Evolutionary conservation across 768 basidiomycete species (phyloP).

Genomic region (Leccinum disarticulatum): DNA sequence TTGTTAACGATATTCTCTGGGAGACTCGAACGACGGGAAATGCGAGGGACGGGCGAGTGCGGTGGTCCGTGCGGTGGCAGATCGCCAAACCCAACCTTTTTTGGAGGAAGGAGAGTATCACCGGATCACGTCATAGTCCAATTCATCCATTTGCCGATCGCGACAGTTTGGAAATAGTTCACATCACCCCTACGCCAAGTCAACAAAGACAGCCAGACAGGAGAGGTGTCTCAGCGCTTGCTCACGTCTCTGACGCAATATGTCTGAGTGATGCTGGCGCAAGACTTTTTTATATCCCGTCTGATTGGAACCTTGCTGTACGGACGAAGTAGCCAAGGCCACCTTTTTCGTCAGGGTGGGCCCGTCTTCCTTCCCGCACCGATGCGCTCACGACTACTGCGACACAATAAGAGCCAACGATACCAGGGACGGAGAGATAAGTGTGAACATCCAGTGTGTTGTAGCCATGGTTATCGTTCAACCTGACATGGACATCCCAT

Average conservation of each 20-base stretch:
- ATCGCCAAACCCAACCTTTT: conserved; percentile 18
- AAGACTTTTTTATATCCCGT: conserved; percentile 1
- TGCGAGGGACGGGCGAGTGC: background rate
- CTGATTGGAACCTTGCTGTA: too few relatives aligned
- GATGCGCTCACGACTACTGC: background rate
- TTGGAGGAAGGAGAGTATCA: conserved; percentile 15
- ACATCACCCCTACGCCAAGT: conserved; percentile 5
- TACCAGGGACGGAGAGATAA: background rate
- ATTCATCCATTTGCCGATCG: conserved; percentile 34
- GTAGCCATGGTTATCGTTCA: conserved; percentile 22
- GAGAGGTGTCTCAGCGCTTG: background rate
- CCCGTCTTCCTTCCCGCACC: background rate
- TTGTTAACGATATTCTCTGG: background rate
- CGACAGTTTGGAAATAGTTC: conserved; percentile 18
- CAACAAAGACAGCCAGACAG: conserved; percentile 1
- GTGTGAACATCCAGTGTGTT: conserved; percentile 5
- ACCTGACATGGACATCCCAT: background rate
- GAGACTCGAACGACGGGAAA: background rate
- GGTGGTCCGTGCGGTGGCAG: conserved; percentile 34
- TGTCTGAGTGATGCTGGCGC: background rate
- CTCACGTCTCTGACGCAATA: background rate
- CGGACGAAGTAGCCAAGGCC: conserved; percentile 12
- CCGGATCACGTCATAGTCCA: conserved; percentile 35
- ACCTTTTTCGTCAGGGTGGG: background rate
- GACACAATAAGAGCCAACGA: background rate